Percentiles rank a stretch among this genome's conserved stretches.
Evolutionary conservation across 768 basidiomycete species (phyloP).

Genomic region (Candolleomyces efflorescens): DNA sequence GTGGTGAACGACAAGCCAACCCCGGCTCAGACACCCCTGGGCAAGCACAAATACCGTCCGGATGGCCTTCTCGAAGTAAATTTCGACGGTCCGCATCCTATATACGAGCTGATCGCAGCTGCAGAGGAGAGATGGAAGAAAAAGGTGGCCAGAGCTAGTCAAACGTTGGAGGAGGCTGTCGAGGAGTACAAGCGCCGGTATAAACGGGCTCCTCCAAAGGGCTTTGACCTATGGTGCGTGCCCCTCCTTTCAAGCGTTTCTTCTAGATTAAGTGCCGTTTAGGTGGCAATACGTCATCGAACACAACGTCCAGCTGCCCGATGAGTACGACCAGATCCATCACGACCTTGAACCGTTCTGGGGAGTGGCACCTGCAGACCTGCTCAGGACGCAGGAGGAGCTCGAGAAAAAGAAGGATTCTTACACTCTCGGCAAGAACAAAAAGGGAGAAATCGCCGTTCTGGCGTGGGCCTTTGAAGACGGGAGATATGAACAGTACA

Average conservation of each 20-base stretch:
- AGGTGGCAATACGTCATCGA: slow-evolving; percentile 59
- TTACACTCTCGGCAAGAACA: slow-evolving; percentile 38
- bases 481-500: slow-evolving; percentile 33
- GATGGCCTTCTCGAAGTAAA: slow-evolving; percentile 41
- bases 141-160: slow-evolving; percentile 66
- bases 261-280: neutral
- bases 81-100: slow-evolving; percentile 57
- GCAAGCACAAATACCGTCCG: slow-evolving; percentile 28
- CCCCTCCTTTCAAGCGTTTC: slow-evolving; percentile 11
- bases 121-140: slow-evolving; percentile 61
- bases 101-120: slow-evolving; percentile 66
- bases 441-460: slow-evolving; percentile 21
- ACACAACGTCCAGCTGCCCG: slow-evolving; percentile 71
- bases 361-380: slow-evolving; percentile 48
- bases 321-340: slow-evolving; percentile 78
- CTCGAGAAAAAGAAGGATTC: slow-evolving; percentile 35
- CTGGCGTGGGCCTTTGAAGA: slow-evolving; percentile 31
- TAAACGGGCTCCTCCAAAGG: slow-evolving; percentile 73
- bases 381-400: slow-evolving; percentile 31
- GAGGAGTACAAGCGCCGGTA: slow-evolving; percentile 74
- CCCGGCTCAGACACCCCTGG: slow-evolving; percentile 13
- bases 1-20: neutral
- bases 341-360: slow-evolving; percentile 84
- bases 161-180: slow-evolving; percentile 69
- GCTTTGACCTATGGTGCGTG: slow-evolving; percentile 82